Conservation (phyloP, 352 stramenopile species). For the Lagenidium giganteum region DNA sequence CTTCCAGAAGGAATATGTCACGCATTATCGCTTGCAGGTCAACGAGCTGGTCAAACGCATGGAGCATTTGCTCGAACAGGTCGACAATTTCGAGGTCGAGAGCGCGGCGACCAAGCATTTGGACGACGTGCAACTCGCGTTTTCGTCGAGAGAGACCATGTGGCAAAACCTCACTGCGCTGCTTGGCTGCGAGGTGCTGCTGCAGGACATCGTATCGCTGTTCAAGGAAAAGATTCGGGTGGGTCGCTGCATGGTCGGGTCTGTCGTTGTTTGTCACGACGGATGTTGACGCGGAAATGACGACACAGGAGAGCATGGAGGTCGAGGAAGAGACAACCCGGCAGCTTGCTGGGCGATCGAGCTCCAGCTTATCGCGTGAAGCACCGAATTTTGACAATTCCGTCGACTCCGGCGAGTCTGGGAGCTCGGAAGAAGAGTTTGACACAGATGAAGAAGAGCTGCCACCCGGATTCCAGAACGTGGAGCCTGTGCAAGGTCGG, state of each 20-base stretch:
- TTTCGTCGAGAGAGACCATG: conserved; percentile 38
- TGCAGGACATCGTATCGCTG: conserved; percentile 28
- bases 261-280: neutral
- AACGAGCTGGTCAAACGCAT: conserved; percentile 50
- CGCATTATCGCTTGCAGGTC: conserved; percentile 52
- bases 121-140: conserved; percentile 30
- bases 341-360: too few relatives aligned
- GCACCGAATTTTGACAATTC: too few relatives aligned
- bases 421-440: conserved; percentile 39
- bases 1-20: conserved; percentile 50
- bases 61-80: conserved; percentile 48
- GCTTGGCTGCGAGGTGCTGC: conserved; percentile 35
- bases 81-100: conserved; percentile 54
- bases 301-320: conserved; percentile 36
- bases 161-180: conserved; percentile 64
- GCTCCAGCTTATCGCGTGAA: too few relatives aligned
- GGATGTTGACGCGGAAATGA: neutral
- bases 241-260: neutral
- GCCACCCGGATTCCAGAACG: conserved; percentile 51
- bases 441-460: conserved; percentile 46
- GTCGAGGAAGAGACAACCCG: too few relatives aligned
- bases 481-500: conserved; percentile 66
- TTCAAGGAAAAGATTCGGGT: conserved; percentile 62
- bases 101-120: conserved; percentile 24
- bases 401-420: conserved; percentile 24